Evolutionary conservation across 345 rosid genomes (phyloP), one percentile per base, ranked within the genome.

Genomic region (Gossypium thurberi): DNA sequence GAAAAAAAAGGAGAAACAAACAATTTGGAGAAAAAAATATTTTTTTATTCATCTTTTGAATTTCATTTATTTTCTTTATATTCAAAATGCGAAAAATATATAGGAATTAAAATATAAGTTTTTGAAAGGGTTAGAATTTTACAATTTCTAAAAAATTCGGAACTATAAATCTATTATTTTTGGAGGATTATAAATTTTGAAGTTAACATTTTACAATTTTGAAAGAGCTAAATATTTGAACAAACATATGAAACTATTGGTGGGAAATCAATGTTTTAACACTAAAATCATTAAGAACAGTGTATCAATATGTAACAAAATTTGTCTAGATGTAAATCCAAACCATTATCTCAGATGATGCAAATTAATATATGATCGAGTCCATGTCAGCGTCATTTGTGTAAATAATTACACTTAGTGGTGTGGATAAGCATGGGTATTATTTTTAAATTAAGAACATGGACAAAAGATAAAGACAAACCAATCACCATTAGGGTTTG

Each of bases 401-500:
- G 17, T 47, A 63, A 73, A 48, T 9, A 78, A 23, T 63, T 44
- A 77, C 18, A 62, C 53, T 48, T 20, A 53, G 81, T 78, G 82
- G 80, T 61, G 76, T 74, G 74, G 84, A 84, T 81, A 81, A 84
- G 79, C 87, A 83, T 80, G 12, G 51, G 0, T 10, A 46, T 20
- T 59, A 15, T 74, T 73, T 9, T 57, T 23, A n/a, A 75, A 53
- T 14, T 51, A 52, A 50, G 68, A 79, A 58, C 50, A 33, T 62
- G 78, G 75, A 65, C 23, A 48, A 76, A 59, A 67, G 69, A 44
- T 21, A 65, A 70, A 33, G 80, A 80, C 81, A 80, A 79, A 68
- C 97, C 97, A 89, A 87, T 87, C 72, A 76, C 63, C 37, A 64
- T 48, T 75, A 59, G 66, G 70, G 72, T 86, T 74, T 62, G 92